Base-by-base conservation (phyloP, 805 yeast genomes). In the Monosporozyma aquatica region DNA sequence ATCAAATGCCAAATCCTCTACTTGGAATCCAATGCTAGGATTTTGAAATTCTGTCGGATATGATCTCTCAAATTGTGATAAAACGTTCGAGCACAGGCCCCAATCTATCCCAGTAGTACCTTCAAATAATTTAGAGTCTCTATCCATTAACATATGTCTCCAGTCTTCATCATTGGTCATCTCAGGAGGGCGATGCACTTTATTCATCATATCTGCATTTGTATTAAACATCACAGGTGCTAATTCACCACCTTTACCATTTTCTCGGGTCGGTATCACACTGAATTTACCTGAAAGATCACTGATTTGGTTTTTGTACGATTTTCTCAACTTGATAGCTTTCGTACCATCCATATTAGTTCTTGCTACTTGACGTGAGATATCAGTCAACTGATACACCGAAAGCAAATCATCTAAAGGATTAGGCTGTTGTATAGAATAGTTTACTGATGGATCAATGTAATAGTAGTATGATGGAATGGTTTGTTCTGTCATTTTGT, bases 321-420 rank as follows among this genome's bases (percentile, higher is more conserved):
- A 87, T 64, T 92, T 92, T 53, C 98, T 74, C 43, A 92, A 72
- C 64, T 92, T 92, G 29, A 87, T 87, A 42, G 95, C 96, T 52
- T 85, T 87, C 0, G 92, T 74, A 0, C 96, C 95, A 54, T 82
- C 94, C 2, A 87, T 80, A 54, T 85, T 87, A 9, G 81, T 73
- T 55, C 98, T 74, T 1, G 96, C 95, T 34, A 92, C 81, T 3
- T 95, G 80, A 42, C 75, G 70, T 1, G 95, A 84, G 11, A 89
- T 66, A 2, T 71, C 72, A 30, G 74, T 73, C 32, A 92, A 64
- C 1, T 79, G 80, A 53, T 87, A 92, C 13, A 82, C 61, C 21
- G 75, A 65, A 17, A 87, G 71, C 41, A 92, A 68, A 61, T 89
- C 84, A 42, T 78, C 75, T 41, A 78, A 56, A 1, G 92, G 87